Base-by-base conservation (phyloP, 768 basidiomycete genomes). In the Collybia nuda region DNA sequence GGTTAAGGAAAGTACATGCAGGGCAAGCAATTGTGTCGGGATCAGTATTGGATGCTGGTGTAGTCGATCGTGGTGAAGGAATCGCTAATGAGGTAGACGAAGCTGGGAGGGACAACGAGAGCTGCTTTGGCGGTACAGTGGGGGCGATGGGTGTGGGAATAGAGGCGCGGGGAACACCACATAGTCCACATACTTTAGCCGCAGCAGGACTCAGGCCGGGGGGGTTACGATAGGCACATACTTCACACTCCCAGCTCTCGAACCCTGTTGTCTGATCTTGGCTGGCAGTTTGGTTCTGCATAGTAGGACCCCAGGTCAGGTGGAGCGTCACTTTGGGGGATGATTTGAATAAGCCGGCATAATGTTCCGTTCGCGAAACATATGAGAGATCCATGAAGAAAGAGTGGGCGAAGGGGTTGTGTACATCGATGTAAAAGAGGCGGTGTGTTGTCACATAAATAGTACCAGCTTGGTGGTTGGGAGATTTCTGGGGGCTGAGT, bases 1-100 rank as follows among this genome's bases (percentile, higher is more conserved):
- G 85, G 67, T 99, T 99, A 11, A 95, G 73, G 64, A 95, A 99
- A 1, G 96, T 98, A 64, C 97, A 99, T 1, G 84, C 85, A 1
- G 85, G 79, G 66, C 96, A 99, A 12, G 87, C 68, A 39, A 88
- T 73, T 28, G 77, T 63, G 2, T 67, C 66, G 15, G 63, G 52
- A 52, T 55, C 56, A 37, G 66, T 62, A 28, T 51, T 55, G 17
- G 66, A 64, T 39, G 69, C 63, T 47, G 70, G 55, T 21, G 74
- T 64, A 5, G 71, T 64, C 1, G 71, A 62, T 3, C 66, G 61
- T 2, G 74, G 69, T 9, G 69, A 66, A 1, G 73, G 74, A 18
- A 61, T 48, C 14, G 74, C 28, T n/a, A 53, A 53, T 14, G 61
- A 54, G 21, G 60, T 56, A 44, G 72, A 66, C 1, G 79, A 74